phyloP scores from a whole-genome alignment of 2,329 filamentous ascomycete genomes.

The Fusarium staphyleae region DNA sequence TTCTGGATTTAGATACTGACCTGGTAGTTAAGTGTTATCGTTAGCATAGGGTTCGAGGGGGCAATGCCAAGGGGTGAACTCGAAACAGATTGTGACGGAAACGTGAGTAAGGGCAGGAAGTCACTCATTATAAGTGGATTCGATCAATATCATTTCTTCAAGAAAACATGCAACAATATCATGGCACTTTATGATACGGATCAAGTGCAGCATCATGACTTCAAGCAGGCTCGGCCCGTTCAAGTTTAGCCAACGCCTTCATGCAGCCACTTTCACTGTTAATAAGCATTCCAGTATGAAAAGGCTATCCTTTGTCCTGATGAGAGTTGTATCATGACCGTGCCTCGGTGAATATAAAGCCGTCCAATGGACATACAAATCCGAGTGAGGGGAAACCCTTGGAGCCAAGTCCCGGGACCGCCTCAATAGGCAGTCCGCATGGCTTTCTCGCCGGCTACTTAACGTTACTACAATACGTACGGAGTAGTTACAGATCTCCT shows the following conservation, averaged over 20 bases:
- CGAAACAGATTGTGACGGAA: not conserved
- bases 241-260: not conserved
- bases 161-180: not conserved
- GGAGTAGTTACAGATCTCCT: conserved; percentile 4
- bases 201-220: not conserved
- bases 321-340: too few relatives aligned
- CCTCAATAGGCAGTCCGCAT: conserved; percentile 19
- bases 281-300: not conserved
- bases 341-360: too few relatives aligned
- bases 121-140: not conserved
- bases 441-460: conserved; percentile 3
- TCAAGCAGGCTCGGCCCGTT: not conserved
- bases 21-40: not conserved
- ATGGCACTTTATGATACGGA: not conserved
- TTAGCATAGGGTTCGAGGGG: not conserved
- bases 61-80: not conserved
- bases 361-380: too few relatives aligned
- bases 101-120: not conserved
- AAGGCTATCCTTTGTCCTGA: not conserved
- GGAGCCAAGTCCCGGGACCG: conserved; percentile 19
- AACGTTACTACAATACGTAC: too few relatives aligned
- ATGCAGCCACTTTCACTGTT: not conserved
- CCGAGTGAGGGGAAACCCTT: too few relatives aligned
- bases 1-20: conserved; percentile 23
- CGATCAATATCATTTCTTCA: not conserved